A percentile compares a stretch with the other conserved stretches of the same genome.
Conservation (phyloP, 2,329 filamentous ascomycete genomes). For the Pyrenochaeta sp. region DNA sequence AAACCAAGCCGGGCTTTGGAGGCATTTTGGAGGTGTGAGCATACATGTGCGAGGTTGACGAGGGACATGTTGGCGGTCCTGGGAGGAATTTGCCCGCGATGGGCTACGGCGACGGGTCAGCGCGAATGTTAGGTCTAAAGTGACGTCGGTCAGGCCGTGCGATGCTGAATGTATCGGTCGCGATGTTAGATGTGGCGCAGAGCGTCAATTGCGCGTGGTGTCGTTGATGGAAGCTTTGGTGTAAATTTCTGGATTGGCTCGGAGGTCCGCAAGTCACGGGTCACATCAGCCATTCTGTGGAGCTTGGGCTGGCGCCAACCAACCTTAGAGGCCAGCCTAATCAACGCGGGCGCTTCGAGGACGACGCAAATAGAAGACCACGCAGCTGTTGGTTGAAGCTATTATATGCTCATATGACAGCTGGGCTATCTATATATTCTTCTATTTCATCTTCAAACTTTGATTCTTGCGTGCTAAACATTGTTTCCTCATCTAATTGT, state of each 20-base stretch:
- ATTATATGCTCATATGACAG: slow-evolving; percentile 19
- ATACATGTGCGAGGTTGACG: slow-evolving; percentile 78
- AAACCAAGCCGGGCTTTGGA: slow-evolving; percentile 82
- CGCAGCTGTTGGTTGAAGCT: slow-evolving; percentile 26
- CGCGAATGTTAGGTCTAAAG: slow-evolving; percentile 10
- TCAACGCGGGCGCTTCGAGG: slow-evolving; percentile 43
- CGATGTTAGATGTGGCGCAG: slow-evolving; percentile 11
- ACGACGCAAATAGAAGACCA: slow-evolving; percentile 44
- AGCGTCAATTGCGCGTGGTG: slow-evolving; percentile 35
- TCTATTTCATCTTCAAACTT: slow-evolving; percentile 14
- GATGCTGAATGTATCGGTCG: slow-evolving; percentile 1
- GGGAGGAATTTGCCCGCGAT: slow-evolving; percentile 34
- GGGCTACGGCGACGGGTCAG: slow-evolving; percentile 28
- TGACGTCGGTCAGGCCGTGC: background rate
- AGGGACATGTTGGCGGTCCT: slow-evolving; percentile 68
- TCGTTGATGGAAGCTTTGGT: slow-evolving; percentile 24
- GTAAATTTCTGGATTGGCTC: slow-evolving; percentile 42
- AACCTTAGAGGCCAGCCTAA: slow-evolving; percentile 22
- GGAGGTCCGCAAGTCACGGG: slow-evolving; percentile 40
- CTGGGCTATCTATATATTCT: slow-evolving; percentile 27
- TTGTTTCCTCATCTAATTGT: background rate
- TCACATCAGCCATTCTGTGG: slow-evolving; percentile 24
- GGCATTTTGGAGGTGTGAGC: slow-evolving; percentile 91
- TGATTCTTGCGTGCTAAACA: slow-evolving; percentile 21
- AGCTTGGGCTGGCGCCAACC: slow-evolving; percentile 27